These are phyloP conservation scores for Venturia aucupariae DNA, from an alignment of 2,329 filamentous ascomycete genomes.

Conservation along the genomic window DNA sequence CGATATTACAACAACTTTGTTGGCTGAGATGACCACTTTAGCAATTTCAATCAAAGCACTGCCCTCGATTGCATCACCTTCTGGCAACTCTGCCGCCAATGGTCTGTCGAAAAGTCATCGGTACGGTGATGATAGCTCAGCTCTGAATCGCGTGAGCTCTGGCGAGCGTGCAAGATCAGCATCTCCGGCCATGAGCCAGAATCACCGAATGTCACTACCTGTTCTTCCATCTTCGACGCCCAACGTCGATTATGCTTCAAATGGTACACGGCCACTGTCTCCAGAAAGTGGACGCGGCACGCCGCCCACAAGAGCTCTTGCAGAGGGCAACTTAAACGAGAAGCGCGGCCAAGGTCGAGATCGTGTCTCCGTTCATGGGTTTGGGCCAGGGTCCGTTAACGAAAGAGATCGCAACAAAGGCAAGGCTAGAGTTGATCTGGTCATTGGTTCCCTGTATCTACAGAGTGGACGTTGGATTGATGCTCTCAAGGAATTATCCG, in stretches of 20 bases:
- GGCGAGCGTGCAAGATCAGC: constrained; percentile 18
- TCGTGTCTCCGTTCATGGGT: constrained; percentile 56
- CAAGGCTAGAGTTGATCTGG: constrained; percentile 67
- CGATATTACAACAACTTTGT: constrained; percentile 34
- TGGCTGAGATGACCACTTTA: constrained; percentile 39
- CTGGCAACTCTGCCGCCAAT: not conserved
- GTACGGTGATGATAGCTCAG: not conserved
- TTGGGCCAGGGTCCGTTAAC: constrained; percentile 53
- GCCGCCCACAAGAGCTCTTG: constrained; percentile 41
- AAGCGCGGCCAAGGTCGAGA: constrained; percentile 46
- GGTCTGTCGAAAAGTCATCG: not conserved
- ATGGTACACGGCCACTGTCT: constrained; percentile 23
- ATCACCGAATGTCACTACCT: constrained; percentile 75
- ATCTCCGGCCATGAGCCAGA: constrained; percentile 37
- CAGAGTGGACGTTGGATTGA: constrained; percentile 86
- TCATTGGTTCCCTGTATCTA: constrained; percentile 78
- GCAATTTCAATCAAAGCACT: constrained; percentile 40
- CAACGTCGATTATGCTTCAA: constrained; percentile 22
- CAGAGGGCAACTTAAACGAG: constrained; percentile 23
- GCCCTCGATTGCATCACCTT: constrained; percentile 52
- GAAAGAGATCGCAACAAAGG: constrained; percentile 74
- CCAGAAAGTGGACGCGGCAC: constrained; percentile 18
- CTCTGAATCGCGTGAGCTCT: not conserved
- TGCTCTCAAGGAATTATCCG: constrained; percentile 71
- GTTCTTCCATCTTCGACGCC: constrained; percentile 37